Base-by-base conservation (phyloP, 1,284 basidiomycete genomes). In the Pholiota adiposa region DNA sequence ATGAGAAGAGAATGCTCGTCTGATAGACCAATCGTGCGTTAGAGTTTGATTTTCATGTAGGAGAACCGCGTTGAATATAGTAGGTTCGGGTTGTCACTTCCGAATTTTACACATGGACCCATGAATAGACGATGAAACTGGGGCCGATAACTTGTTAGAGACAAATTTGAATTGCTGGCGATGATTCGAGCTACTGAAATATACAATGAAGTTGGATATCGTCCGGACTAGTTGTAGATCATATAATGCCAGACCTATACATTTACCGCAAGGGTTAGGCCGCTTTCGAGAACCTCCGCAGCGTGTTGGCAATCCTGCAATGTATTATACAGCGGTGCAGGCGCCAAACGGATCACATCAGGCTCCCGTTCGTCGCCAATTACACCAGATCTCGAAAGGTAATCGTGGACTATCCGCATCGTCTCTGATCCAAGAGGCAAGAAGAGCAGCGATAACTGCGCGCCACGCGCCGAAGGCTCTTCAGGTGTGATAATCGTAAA, bases 401-500 rank as follows among this genome's bases (percentile, higher is more conserved):
- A 79, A 54, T 82, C 74, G 63, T 88, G 86, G 19, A 97, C 83
- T 62, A 78, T 79, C 59, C 82, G 82, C 94, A 97, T 97, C 51
- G 87, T 70, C 21, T 82, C 84, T 16, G 81, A 77, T 48, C 79
- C 84, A 29, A 74, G 52, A 41, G 89, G 92, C 19, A 92, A 74
- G 75, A 97, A 90, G 44, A 93, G 75, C 33, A 98, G 76, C 18
- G 93, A 96, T 19, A 97, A 79, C 73, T 97, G 96, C 34, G 92
- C 87, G 0, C 96, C 96, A 58, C 96, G 84, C 62, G 81, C 79
- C 19, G 82, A 80, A 27, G 85, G 78, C 58, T 86, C 81, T 23
- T 70, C 72, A 2, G 96, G 96, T 2, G 96, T 97, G 70, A 97
- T 90, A 67, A 97, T 92, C 19, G 92, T 94, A 75, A 97, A 96